Conservation (phyloP, 805 yeast genomes). For the Wickerhamiella siamensis region DNA sequence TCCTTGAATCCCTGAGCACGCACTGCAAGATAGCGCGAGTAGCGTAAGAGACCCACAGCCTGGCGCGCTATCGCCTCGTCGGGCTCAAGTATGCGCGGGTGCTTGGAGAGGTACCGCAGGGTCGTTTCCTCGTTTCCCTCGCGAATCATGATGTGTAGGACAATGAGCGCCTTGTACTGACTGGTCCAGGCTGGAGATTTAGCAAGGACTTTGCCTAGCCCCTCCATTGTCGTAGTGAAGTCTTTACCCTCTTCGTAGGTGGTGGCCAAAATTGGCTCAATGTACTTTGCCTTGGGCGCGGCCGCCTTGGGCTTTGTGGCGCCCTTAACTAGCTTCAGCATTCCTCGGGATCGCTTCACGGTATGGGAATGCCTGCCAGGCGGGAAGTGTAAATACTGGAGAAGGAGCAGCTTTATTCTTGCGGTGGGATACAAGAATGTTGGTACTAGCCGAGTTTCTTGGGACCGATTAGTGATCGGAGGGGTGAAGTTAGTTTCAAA, state of each 20-base stretch:
- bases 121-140: conserved; percentile 79
- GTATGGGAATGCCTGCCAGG: not conserved
- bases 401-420: too few species aligned
- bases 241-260: conserved; percentile 46
- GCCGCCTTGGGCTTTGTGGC: conserved; percentile 43
- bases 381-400: too few species aligned
- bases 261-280: conserved; percentile 77
- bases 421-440: not conserved
- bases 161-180: conserved; percentile 72
- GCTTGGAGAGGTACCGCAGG: conserved; percentile 40
- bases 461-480: not conserved
- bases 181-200: conserved; percentile 66
- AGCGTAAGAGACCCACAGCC: conserved; percentile 37
- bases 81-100: conserved; percentile 38
- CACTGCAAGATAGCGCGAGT: conserved; percentile 53
- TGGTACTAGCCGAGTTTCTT: too few species aligned
- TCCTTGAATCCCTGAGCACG: conserved; percentile 57
- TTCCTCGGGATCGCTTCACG: conserved; percentile 4
- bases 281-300: conserved; percentile 93
- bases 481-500: too few species aligned
- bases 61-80: conserved; percentile 22
- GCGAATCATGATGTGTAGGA: conserved; percentile 77
- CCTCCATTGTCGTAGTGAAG: conserved; percentile 53
- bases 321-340: conserved; percentile 21
- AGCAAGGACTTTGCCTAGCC: conserved; percentile 45